Evolutionary conservation across 129 eudicot genomes (phyloP).

Genomic region (Kitagawia praeruptora): DNA sequence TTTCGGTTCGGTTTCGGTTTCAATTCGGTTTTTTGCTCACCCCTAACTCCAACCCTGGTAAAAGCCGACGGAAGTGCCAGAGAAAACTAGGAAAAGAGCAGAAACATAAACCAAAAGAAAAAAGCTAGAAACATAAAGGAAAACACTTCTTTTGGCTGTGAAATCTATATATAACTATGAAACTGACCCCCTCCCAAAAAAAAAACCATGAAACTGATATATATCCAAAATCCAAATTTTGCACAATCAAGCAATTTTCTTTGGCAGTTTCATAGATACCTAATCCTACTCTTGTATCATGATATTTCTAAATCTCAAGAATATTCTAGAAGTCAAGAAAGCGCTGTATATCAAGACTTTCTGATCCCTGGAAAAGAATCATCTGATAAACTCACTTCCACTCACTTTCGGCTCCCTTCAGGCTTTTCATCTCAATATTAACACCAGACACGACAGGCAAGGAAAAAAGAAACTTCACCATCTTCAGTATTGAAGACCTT

Average conservation of each 20-base stretch:
- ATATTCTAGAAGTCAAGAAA: constrained; percentile 21
- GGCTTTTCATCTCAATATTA: background rate
- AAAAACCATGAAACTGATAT: constrained; percentile 26
- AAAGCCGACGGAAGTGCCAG: background rate
- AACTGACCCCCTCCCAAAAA: constrained; percentile 6
- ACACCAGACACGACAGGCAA: background rate
- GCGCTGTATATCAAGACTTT: constrained; percentile 24
- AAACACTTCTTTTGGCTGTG: constrained; percentile 11
- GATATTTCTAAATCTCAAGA: constrained; percentile 8
- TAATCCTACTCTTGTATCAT: constrained; percentile 31
- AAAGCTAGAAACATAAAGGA: background rate
- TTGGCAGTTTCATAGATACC: constrained; percentile 24
- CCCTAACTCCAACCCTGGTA: background rate
- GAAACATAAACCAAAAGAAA: background rate
- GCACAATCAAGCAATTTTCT: constrained; percentile 40
- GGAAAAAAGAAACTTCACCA: background rate
- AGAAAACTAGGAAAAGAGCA: background rate
- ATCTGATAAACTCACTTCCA: constrained; percentile 43
- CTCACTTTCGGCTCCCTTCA: constrained; percentile 26
- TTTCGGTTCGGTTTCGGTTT: too few species aligned
- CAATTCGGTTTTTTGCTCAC: too few species aligned
- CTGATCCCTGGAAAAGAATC: constrained; percentile 20
- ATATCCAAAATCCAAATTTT: constrained; percentile 39
- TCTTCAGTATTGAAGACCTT: constrained; percentile 16
- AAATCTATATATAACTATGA: constrained; percentile 16